Percentiles rank a stretch among this genome's conserved stretches.
Conservation (phyloP, 768 basidiomycete species). For the Auricularia sp. region DNA sequence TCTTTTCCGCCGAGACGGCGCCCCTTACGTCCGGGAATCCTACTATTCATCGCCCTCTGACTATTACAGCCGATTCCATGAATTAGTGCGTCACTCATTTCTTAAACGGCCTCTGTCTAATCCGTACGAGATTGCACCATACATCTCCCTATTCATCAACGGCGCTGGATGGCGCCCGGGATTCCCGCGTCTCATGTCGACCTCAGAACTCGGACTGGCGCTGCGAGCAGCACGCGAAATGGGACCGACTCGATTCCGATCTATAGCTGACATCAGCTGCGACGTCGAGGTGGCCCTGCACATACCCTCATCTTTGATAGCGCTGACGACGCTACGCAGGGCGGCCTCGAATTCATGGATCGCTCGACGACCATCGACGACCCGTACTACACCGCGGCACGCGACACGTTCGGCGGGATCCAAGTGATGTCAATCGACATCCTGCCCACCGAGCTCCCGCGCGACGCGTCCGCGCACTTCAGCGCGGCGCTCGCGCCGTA, state of each 20-base stretch:
- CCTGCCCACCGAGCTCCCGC: conserved; percentile 72
- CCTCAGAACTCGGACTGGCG: conserved; percentile 43
- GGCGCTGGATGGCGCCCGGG: conserved; percentile 74
- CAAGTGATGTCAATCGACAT: conserved; percentile 87
- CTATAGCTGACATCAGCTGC: conserved; percentile 82
- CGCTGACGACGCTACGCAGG: conserved; percentile 29
- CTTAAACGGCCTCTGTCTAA: background rate
- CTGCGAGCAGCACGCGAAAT: conserved; percentile 39
- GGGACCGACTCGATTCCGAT: conserved; percentile 46
- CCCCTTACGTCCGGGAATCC: conserved; percentile 45
- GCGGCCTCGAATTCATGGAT: conserved; percentile 76
- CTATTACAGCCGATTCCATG: conserved; percentile 59
- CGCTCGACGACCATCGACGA: conserved; percentile 61
- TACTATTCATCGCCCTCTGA: conserved; percentile 65
- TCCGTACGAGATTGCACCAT: conserved; percentile 61
- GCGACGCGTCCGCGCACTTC: conserved; percentile 74
- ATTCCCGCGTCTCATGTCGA: conserved; percentile 74
- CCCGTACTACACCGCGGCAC: conserved; percentile 53
- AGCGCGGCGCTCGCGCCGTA: conserved; percentile 58
- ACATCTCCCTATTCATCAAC: conserved; percentile 75
- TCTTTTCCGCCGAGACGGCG: conserved; percentile 45
- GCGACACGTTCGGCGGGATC: conserved; percentile 37
- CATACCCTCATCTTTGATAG: too few species aligned
- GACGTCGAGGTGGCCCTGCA: conserved; percentile 52
- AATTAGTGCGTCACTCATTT: conserved; percentile 35